These are phyloP conservation scores for Penicillium sp. DNA, from an alignment of 2,329 filamentous ascomycete genomes.

Conservation along the genomic window DNA sequence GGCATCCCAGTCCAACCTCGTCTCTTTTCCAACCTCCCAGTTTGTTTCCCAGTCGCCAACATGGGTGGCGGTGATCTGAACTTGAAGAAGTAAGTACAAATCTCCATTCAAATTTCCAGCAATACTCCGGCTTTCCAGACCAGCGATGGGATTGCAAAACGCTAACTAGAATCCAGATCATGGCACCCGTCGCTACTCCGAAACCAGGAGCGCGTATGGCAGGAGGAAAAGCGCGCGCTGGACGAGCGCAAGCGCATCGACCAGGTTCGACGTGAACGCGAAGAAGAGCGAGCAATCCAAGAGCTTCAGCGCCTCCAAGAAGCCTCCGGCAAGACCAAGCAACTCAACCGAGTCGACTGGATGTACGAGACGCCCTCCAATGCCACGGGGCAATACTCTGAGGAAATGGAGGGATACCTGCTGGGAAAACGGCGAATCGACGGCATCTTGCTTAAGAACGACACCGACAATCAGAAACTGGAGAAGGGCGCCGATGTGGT, in stretches of 20 bases:
- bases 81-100: slow-evolving; percentile 70
- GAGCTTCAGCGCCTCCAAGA: slow-evolving; percentile 90
- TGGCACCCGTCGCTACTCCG: slow-evolving; percentile 90
- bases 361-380: slow-evolving; percentile 91
- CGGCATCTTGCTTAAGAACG: slow-evolving; percentile 74
- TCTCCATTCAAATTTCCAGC: neutral
- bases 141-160: neutral
- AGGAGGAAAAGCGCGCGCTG: slow-evolving; percentile 88
- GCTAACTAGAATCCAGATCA: slow-evolving; percentile 56
- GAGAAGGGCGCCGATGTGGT: slow-evolving; percentile 65
- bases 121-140: neutral
- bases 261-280: slow-evolving; percentile 87
- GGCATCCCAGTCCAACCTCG: slow-evolving; percentile 7
- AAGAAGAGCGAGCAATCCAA: slow-evolving; percentile 89
- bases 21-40: slow-evolving; percentile 3
- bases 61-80: slow-evolving; percentile 93
- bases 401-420: slow-evolving; percentile 92
- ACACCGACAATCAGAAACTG: slow-evolving; percentile 73
- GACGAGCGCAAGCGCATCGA: slow-evolving; percentile 94
- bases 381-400: slow-evolving; percentile 70
- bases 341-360: slow-evolving; percentile 88
- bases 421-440: slow-evolving; percentile 93
- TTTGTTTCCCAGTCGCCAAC: slow-evolving; percentile 44
- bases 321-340: slow-evolving; percentile 79
- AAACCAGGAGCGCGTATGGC: slow-evolving; percentile 89